phyloP scores from a whole-genome alignment of 75 land plant genomes.

The Pinus tabuliformis region DNA sequence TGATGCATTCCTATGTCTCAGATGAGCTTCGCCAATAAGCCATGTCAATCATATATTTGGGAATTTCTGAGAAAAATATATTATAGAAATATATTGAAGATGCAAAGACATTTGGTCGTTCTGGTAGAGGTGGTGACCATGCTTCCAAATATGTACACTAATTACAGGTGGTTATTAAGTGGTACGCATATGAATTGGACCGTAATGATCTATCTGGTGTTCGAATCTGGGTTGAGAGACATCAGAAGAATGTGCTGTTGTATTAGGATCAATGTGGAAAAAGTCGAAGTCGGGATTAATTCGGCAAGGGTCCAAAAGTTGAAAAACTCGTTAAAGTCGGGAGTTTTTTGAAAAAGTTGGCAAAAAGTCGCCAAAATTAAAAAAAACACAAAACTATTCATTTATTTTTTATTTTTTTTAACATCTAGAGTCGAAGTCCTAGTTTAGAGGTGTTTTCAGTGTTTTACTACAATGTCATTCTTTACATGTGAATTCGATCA shows the following conservation, averaged over 20 bases:
- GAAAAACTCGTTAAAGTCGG: too few species aligned
- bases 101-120: constrained; percentile 55
- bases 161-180: constrained; percentile 63
- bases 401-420: too few species aligned
- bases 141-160: constrained; percentile 70
- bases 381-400: too few species aligned
- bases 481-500: too few species aligned
- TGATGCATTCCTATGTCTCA: constrained; percentile 56
- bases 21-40: constrained; percentile 71
- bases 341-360: too few species aligned
- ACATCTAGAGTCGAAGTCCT: too few species aligned
- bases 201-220: constrained; percentile 64
- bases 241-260: constrained; percentile 60
- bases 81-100: constrained; percentile 65
- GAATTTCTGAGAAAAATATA: constrained; percentile 62
- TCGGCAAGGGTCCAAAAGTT: too few species aligned
- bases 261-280: too few species aligned
- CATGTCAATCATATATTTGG: constrained; percentile 77
- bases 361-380: too few species aligned
- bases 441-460: too few species aligned
- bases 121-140: constrained; percentile 36
- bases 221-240: constrained; percentile 60
- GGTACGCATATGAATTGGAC: constrained; percentile 73
- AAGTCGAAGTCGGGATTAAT: too few species aligned
- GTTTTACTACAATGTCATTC: too few species aligned